A percentile compares a stretch with the other conserved stretches of the same genome.
phyloP scores from a whole-genome alignment of 2,329 filamentous ascomycete species.

The Westerdykella sp. region DNA sequence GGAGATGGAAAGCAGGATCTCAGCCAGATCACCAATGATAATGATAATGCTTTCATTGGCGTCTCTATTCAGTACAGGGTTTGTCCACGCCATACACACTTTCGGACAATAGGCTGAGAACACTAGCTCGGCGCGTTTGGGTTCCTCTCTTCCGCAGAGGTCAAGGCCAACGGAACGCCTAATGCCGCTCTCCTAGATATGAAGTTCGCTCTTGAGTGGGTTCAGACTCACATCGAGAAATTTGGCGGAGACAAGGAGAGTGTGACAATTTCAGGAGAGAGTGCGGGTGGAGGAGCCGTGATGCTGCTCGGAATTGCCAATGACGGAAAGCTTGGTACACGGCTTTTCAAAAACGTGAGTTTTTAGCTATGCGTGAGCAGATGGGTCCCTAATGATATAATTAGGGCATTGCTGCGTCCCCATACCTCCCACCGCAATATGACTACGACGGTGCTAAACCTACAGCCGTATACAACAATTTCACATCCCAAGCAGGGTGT shows the following conservation, averaged over 20 bases:
- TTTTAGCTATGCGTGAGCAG: too few species aligned
- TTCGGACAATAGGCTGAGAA: not conserved
- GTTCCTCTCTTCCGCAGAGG: constrained; percentile 37
- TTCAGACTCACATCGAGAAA: constrained; percentile 42
- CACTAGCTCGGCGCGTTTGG: constrained; percentile 42
- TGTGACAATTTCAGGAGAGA: constrained; percentile 35
- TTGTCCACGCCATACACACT: not conserved
- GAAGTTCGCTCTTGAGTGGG: constrained; percentile 47
- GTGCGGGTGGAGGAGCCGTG: constrained; percentile 36
- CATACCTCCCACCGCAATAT: constrained; percentile 52
- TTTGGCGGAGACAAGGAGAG: not conserved
- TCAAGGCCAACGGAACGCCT: constrained; percentile 29
- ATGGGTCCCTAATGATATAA: not conserved
- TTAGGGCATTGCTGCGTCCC: constrained; percentile 36
- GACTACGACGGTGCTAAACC: constrained; percentile 44
- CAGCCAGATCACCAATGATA: constrained; percentile 42
- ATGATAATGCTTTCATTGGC: constrained; percentile 44
- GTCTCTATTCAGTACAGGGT: constrained; percentile 49
- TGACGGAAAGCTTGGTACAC: constrained; percentile 25
- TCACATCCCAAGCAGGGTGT: constrained; percentile 35
- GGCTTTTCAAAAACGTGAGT: constrained; percentile 34
- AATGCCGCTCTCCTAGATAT: constrained; percentile 46
- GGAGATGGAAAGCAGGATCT: constrained; percentile 38
- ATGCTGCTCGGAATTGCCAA: constrained; percentile 36
- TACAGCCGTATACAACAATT: constrained; percentile 42